Conservation (phyloP, 257 asterid species). For the Penstemon barbatus region DNA sequence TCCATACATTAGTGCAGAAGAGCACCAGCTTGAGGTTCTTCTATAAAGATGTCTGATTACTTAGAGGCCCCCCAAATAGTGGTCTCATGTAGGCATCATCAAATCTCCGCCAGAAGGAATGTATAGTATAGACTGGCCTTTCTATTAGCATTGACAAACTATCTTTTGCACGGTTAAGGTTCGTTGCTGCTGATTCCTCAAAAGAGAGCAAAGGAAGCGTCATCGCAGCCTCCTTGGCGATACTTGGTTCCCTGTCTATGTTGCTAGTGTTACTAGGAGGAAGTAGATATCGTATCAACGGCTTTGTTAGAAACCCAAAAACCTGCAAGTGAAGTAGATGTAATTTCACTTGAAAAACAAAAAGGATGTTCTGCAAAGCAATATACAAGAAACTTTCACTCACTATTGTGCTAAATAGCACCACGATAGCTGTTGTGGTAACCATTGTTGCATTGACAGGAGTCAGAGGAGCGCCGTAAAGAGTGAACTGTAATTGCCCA, state of each 20-base stretch:
- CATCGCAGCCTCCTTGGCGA: constrained; percentile 57
- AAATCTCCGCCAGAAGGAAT: constrained; percentile 81
- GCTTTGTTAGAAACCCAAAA: constrained; percentile 82
- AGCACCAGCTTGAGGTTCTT: too few species aligned
- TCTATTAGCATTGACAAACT: constrained; percentile 74
- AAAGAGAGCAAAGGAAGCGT: constrained; percentile 77
- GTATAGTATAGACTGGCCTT: constrained; percentile 78
- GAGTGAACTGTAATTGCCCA: constrained; percentile 58
- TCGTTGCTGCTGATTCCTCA: constrained; percentile 79
- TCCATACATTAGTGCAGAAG: too few species aligned
- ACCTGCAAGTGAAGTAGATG: constrained; percentile 46
- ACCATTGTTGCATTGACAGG: constrained; percentile 73
- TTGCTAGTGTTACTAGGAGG: constrained; percentile 39
- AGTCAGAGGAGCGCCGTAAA: constrained; percentile 65
- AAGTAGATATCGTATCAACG: constrained; percentile 60
- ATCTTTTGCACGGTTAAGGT: constrained; percentile 63
- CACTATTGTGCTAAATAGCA: constrained; percentile 79
- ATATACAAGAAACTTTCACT: constrained; percentile 30
- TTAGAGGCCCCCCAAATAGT: constrained; percentile 63
- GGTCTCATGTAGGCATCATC: constrained; percentile 93
- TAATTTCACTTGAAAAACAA: not conserved
- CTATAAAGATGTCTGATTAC: constrained; percentile 8
- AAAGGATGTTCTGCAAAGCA: too few species aligned
- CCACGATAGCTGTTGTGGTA: constrained; percentile 61
- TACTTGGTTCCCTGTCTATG: constrained; percentile 62